These are phyloP conservation scores for Evansstolkia leycettana DNA, from an alignment of 495 filamentous ascomycete species.

Conservation along the genomic window DNA sequence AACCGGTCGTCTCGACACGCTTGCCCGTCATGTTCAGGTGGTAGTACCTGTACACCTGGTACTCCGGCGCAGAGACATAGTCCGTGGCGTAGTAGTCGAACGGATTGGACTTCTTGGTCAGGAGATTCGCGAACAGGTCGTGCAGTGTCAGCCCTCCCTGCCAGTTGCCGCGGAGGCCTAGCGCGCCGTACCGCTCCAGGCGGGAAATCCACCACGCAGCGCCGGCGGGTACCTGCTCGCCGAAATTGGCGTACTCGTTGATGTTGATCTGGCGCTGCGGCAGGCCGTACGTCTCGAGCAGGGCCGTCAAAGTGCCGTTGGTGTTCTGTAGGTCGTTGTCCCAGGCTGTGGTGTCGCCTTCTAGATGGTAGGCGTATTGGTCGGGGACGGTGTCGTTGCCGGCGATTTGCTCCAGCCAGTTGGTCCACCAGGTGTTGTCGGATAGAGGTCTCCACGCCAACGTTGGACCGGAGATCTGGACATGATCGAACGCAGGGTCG, in stretches of 20 bases:
- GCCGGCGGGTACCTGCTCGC: conserved; percentile 25
- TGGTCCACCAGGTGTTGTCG: conserved; percentile 19
- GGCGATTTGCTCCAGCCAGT: conserved; percentile 12
- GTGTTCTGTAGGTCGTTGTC: conserved; percentile 17
- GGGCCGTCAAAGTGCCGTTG: conserved; percentile 8
- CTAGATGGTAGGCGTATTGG: conserved; percentile 23
- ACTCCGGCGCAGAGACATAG: conserved; percentile 23
- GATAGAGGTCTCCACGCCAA: conserved; percentile 9
- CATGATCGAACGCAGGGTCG: conserved; percentile 1
- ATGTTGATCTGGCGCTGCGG: conserved; percentile 25
- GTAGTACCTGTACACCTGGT: conserved; percentile 35
- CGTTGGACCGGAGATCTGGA: conserved; percentile 16
- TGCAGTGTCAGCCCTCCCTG: conserved; percentile 17
- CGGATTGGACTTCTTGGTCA: conserved; percentile 6
- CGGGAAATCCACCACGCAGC: conserved; percentile 27
- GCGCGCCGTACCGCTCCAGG: conserved; percentile 23
- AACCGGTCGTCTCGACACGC: conserved; percentile 16
- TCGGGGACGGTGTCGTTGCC: conserved; percentile 21
- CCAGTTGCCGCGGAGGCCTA: conserved; percentile 32
- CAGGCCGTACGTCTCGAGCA: conserved; percentile 15
- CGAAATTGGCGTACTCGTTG: conserved; percentile 26
- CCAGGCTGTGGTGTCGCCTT: conserved; percentile 5
- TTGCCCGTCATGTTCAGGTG: conserved; percentile 23
- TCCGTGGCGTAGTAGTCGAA: conserved; percentile 8
- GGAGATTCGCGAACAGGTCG: conserved; percentile 22